A percentile compares a stretch with the other conserved stretches of the same genome.
These are phyloP conservation scores for Saccharomycopsis sp. DNA, from an alignment of 805 yeast species.

Conservation along the genomic window DNA sequence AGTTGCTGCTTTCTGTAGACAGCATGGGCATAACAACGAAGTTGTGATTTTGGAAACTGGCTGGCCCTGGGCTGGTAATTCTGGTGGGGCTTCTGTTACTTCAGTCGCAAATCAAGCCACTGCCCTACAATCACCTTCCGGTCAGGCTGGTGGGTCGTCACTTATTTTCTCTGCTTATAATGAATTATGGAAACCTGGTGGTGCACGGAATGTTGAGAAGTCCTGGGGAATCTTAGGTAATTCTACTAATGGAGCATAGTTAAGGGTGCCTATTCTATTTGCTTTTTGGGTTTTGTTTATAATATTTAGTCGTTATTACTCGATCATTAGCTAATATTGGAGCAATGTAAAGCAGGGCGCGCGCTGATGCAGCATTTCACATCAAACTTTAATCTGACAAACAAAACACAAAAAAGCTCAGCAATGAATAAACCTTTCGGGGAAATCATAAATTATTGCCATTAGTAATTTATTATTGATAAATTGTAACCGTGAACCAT, in stretches of 20 bases:
- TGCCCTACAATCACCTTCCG: conserved; percentile 45
- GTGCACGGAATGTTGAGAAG: conserved; percentile 51
- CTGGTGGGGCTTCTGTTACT: conserved; percentile 50
- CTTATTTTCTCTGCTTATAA: conserved; percentile 55
- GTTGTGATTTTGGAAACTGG: conserved; percentile 55
- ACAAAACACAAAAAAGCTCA: too few relatives aligned
- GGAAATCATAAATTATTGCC: too few relatives aligned
- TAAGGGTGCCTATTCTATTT: too few relatives aligned
- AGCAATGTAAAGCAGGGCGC: too few relatives aligned
- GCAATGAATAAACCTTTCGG: too few relatives aligned
- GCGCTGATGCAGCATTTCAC: too few relatives aligned
- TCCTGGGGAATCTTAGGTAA: conserved; percentile 25
- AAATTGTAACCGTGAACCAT: too few relatives aligned
- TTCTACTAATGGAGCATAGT: conserved; percentile 19
- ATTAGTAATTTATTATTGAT: too few relatives aligned
- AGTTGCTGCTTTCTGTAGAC: conserved; percentile 12
- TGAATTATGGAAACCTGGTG: conserved; percentile 57
- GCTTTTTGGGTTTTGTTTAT: too few relatives aligned
- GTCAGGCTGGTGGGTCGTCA: conserved; percentile 40
- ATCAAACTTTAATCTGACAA: too few relatives aligned
- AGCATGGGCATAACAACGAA: conserved; percentile 29
- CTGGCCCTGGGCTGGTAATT: conserved; percentile 58
- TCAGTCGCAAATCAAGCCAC: conserved; percentile 42
- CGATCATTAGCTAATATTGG: too few relatives aligned
- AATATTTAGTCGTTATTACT: too few relatives aligned